phyloP scores from a whole-genome alignment of 202 grass and related monocot genomes.

The Bolboschoenoplectus hybrid region DNA sequence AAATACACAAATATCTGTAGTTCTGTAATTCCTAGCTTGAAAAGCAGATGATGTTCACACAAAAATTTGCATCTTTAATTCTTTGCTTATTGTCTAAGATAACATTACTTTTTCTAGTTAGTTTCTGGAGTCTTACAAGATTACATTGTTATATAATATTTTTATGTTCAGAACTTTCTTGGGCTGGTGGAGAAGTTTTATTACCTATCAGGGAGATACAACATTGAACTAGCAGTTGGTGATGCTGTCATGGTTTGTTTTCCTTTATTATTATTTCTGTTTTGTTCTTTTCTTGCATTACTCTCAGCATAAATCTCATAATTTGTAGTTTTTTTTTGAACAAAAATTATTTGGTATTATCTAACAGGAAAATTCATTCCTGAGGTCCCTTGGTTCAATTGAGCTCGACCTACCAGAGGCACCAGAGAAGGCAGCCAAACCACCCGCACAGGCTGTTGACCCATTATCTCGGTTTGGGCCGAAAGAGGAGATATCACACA shows the following conservation, averaged over 20 bases:
- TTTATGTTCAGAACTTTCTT: conserved; percentile 76
- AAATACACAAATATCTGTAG: conserved; percentile 1
- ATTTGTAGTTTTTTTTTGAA: neutral
- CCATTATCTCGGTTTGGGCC: conserved; percentile 74
- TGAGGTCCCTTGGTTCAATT: conserved; percentile 64
- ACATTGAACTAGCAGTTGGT: conserved; percentile 83
- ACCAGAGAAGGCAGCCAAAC: conserved; percentile 75
- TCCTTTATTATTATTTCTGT: conserved; percentile 33
- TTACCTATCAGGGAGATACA: conserved; percentile 94
- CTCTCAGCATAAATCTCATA: neutral
- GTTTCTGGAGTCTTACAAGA: neutral
- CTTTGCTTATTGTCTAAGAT: neutral
- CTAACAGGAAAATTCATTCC: conserved; percentile 86
- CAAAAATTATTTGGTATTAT: conserved; percentile 25
- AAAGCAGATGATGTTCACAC: neutral
- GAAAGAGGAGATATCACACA: conserved; percentile 84
- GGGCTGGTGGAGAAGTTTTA: conserved; percentile 93
- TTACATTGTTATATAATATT: conserved; percentile 23
- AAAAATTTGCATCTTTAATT: conserved; percentile 14
- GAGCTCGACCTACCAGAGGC: conserved; percentile 86
- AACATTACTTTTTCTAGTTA: neutral
- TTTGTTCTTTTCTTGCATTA: conserved; percentile 15
- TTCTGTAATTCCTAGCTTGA: neutral
- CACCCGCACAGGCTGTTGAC: conserved; percentile 67
- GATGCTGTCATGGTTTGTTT: conserved; percentile 81